Evolutionary conservation across 768 basidiomycete species (phyloP).

Genomic region (Bullera alba): DNA sequence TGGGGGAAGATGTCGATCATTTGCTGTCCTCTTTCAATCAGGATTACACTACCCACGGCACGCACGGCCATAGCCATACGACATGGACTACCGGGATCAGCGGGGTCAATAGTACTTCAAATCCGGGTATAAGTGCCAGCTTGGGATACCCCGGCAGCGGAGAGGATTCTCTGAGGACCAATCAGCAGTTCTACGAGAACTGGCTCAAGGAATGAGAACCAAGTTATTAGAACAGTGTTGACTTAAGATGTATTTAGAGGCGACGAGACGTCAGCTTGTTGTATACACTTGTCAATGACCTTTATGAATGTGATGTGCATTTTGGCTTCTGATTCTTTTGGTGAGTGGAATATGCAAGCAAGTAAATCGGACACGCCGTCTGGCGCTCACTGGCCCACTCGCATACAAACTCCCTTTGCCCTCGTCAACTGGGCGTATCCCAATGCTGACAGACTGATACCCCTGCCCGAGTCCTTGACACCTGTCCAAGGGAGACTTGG

Average conservation of each 20-base stretch:
- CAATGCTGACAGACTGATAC: slow-evolving; percentile 76
- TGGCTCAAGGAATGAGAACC: slow-evolving; percentile 18
- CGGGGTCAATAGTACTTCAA: neutral
- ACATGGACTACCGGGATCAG: neutral
- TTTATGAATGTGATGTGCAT: too few species aligned
- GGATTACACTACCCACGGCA: neutral
- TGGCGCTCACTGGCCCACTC: slow-evolving; percentile 13
- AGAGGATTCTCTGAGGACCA: slow-evolving; percentile 9
- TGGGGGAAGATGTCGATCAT: slow-evolving; percentile 18
- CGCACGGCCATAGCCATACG: neutral
- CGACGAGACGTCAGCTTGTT: too few species aligned
- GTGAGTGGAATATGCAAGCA: neutral
- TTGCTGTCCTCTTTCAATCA: neutral
- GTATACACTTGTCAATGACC: too few species aligned
- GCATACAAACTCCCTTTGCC: slow-evolving; percentile 45
- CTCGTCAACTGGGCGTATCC: slow-evolving; percentile 44
- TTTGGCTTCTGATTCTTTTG: neutral
- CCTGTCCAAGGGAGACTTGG: slow-evolving; percentile 93
- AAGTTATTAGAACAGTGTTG: too few species aligned
- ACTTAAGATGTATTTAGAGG: too few species aligned
- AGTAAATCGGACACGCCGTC: neutral
- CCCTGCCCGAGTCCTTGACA: slow-evolving; percentile 85
- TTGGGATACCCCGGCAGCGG: too few species aligned
- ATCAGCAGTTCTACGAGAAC: slow-evolving; percentile 19
- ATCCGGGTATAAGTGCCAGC: neutral